Base-by-base conservation (phyloP, 169 alveolate genomes). In the Plasmodium yoelii region DNA sequence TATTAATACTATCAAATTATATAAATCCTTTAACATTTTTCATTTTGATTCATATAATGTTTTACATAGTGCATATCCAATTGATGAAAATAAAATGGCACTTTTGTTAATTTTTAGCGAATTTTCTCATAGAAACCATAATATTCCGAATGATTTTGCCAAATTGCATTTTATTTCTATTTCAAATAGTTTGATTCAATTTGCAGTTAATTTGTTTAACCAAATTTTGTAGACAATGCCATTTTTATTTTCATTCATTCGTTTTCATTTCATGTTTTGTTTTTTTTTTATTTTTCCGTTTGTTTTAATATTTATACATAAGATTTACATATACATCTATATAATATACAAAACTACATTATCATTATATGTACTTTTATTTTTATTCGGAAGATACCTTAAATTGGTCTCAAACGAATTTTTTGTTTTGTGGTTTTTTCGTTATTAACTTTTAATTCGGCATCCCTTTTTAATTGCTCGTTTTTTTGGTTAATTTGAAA, bases 121-220 rank as follows among this genome's bases (percentile, higher is more conserved):
- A 55, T 53, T 67, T 53, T 51, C 34, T 51, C 55, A 61, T 9
- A 82, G 56, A 13, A 82, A 82, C 39, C 53, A 65, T 65, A 22
- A 42, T 8, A 44, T 47, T 24, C 19, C 44, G 34, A 61, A 34
- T 12, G 84, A 47, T n/a, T 34, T 44, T 10, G 73, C 68, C 19
- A 82, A 82, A 28, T 67, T 82, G n/a, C 84, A 82, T 67, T 82
- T 82, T 42, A 59, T 82, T 44, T 82, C 90, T 34, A 34, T 46
- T 7, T 82, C 90, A 19, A 55, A 82, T 49, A 56, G 53, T 5
- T 67, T 82, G 61, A 67, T 82, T 82, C 67, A 82, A 28, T 82
- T 82, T 51, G 24, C 84, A 22, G 44, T 82, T 65, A 82, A 82
- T 53, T 53, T 82, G 60, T 82, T 82, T 55, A 82, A 55, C 47